phyloP scores from a whole-genome alignment of 257 asterid genomes.

The Penstemon newberryi region DNA sequence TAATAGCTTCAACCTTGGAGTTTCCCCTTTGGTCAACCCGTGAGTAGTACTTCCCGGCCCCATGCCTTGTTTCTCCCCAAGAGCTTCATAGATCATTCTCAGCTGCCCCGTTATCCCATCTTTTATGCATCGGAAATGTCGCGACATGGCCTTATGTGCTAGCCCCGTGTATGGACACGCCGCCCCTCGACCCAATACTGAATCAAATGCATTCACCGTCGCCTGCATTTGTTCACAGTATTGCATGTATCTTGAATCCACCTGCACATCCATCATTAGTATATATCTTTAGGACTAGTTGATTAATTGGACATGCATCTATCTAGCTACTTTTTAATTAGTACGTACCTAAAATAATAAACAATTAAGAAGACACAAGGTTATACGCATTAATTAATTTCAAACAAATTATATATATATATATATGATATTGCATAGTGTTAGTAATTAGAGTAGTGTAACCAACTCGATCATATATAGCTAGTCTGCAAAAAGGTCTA shows the following conservation, averaged over 20 bases:
- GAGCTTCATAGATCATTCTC: conserved; percentile 50
- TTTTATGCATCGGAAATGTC: conserved; percentile 74
- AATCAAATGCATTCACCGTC: conserved; percentile 62
- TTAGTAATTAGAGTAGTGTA: no score
- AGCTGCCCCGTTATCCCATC: conserved; percentile 61
- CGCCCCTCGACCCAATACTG: conserved; percentile 58
- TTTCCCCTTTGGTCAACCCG: conserved; percentile 71
- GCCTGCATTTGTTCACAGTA: conserved; percentile 79
- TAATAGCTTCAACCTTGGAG: conserved; percentile 62
- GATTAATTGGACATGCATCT: no score
- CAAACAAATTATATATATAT: no score
- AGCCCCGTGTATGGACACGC: conserved; percentile 61
- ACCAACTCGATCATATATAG: no score
- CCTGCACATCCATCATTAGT: conserved; percentile 34
- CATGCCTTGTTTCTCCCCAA: conserved; percentile 64
- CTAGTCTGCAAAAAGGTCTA: no score
- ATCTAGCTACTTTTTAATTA: no score
- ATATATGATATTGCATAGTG: no score
- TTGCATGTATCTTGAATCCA: conserved; percentile 61
- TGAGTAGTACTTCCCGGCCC: conserved; percentile 2
- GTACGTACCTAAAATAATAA: no score
- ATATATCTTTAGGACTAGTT: no score
- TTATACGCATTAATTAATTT: no score
- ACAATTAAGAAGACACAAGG: no score
- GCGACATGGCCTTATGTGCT: conserved; percentile 81